A percentile compares a stretch with the other conserved stretches of the same genome.
Conservation (phyloP, 176 grass and related monocot species). For the Pharus latifolius region DNA sequence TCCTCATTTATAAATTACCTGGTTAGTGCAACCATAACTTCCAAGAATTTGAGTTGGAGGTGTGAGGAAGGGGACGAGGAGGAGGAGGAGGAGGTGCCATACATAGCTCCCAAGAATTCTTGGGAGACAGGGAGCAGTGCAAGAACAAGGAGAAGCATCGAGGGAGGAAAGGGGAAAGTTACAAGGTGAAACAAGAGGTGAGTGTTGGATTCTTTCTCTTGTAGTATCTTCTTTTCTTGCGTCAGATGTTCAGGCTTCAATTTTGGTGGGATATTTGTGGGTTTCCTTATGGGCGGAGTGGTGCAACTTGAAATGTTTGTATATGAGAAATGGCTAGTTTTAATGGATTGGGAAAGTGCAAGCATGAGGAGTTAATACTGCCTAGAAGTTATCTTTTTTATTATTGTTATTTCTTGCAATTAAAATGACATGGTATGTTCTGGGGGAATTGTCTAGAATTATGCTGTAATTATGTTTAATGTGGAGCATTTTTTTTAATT, state of each 20-base stretch:
- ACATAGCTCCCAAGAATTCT: neutral
- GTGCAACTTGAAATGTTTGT: no score
- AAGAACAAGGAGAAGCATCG: neutral
- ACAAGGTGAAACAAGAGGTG: neutral
- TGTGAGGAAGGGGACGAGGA: neutral
- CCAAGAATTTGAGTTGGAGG: neutral
- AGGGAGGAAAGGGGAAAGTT: neutral
- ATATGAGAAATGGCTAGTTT: no score
- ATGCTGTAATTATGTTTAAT: neutral
- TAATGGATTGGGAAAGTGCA: no score
- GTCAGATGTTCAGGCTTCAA: no score
- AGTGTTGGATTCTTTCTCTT: neutral
- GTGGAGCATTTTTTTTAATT: neutral
- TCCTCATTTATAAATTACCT: neutral
- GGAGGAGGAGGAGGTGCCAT: neutral
- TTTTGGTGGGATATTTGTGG: no score
- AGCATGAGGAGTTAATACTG: no score
- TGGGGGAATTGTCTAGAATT: no score
- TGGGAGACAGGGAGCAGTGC: neutral
- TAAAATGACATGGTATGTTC: no score
- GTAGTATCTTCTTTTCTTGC: no score
- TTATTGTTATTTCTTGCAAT: neutral
- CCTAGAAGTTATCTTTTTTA: no score
- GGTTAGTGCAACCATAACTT: neutral
- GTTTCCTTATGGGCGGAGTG: no score